Base-by-base conservation (phyloP, 2,329 filamentous ascomycete genomes). In the Pleomassaria siparia region DNA sequence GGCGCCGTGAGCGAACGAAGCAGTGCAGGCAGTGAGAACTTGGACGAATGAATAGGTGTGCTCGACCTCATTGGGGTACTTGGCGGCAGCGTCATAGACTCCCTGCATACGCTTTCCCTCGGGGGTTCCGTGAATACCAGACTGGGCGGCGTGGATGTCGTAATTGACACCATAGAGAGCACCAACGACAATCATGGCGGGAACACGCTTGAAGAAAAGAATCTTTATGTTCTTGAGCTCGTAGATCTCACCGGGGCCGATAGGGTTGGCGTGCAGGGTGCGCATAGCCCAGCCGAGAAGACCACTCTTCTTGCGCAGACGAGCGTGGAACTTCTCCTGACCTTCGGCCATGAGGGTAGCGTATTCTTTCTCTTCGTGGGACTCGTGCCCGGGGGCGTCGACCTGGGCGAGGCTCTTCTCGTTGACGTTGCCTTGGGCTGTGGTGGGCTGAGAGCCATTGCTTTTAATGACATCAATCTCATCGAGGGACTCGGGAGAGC, bases 281-380 rank as follows among this genome's bases (percentile, higher is more conserved):
- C 88, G 86, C 85, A 92, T 88, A 29, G 86, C 89, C 88, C 88
- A 91, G 60, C 84, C 88, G n/a, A 92, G 77, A 42, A 86, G 87
- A 21, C 88, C 86, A 1, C 74, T 73, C 48, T 77, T 79, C 69
- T 80, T 74, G 47, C 81, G 73, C 44, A 92, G 83, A 59, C 82
- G 82, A 18, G 81, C 81, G 64, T 87, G 81, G 59, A 86, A 78
- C 37, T 73, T 77, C 16, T 76, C 77, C 48, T 84, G 74, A 7
- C 79, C 82, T 47, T 83, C 71, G 4, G 73, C 77, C 45, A 85
- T 64, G 44, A 88, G 76, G 53, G 85, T 75, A 69, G 86, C 78
- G 77, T 90, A 88, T 35, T 72, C 77, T 30, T 74, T 30, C 12
- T 30, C 29, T 5, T n/a, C 39, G 9, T 25, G 8, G n/a, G 7